Conservation (phyloP, 352 stramenopile genomes). For the Phytopythium montanum region DNA sequence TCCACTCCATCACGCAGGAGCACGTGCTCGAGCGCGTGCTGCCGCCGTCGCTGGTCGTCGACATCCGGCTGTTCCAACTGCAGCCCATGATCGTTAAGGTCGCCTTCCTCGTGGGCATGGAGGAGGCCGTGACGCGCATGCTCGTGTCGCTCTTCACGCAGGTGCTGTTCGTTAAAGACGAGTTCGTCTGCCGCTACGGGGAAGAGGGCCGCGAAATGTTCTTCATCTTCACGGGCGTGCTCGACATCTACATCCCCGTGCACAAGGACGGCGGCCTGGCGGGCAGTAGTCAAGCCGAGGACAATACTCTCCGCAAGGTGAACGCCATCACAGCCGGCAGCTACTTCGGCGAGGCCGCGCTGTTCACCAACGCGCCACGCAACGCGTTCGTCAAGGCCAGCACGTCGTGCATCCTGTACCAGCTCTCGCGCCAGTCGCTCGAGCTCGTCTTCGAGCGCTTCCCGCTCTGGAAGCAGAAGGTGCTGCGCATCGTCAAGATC, state of each 20-base stretch:
- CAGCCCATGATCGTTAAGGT: constrained; percentile 70
- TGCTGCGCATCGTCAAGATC: constrained; percentile 59
- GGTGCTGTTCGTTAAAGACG: constrained; percentile 48
- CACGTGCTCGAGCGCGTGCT: constrained; percentile 49
- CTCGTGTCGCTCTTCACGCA: constrained; percentile 56
- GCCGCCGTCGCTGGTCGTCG: constrained; percentile 49
- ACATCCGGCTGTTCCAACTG: constrained; percentile 64
- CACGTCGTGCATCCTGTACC: constrained; percentile 60
- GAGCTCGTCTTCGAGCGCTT: constrained; percentile 61
- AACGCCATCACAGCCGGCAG: constrained; percentile 53
- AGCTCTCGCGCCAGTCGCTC: constrained; percentile 45
- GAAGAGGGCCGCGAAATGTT: constrained; percentile 68
- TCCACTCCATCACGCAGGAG: constrained; percentile 66
- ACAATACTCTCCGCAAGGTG: constrained; percentile 32
- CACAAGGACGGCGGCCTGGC: neutral
- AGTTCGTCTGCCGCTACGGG: constrained; percentile 51
- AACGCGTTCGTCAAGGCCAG: constrained; percentile 58
- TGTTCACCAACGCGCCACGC: constrained; percentile 53
- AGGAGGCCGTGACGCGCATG: constrained; percentile 50
- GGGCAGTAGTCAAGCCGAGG: neutral
- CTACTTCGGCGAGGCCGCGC: constrained; percentile 55
- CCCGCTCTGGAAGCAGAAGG: constrained; percentile 59
- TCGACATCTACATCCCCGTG: constrained; percentile 54
- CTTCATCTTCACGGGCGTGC: constrained; percentile 55
- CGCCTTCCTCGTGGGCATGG: constrained; percentile 54